Conservation (phyloP, 345 rosid genomes). For the Populus nigra region DNA sequence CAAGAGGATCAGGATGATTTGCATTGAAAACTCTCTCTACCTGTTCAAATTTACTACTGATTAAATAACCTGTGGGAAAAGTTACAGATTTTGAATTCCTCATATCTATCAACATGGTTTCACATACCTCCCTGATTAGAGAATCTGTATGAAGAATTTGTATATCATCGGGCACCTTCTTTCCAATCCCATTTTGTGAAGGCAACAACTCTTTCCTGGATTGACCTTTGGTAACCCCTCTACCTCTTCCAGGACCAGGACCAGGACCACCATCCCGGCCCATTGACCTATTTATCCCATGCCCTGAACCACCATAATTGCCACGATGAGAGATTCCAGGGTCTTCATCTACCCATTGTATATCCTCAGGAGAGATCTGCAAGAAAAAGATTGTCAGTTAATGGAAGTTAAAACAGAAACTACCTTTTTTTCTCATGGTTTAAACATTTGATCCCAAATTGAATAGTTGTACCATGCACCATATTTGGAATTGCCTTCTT, state of each 20-base stretch:
- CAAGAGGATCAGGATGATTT: constrained; percentile 69
- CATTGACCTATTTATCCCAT: constrained; percentile 48
- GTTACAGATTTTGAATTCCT: constrained; percentile 4
- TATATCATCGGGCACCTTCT: constrained; percentile 55
- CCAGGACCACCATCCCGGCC: constrained; percentile 49
- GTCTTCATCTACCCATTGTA: constrained; percentile 70
- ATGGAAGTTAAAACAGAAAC: not conserved
- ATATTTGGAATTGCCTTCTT: not conserved
- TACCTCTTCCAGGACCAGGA: constrained; percentile 55
- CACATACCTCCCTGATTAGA: constrained; percentile 64
- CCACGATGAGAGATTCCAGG: constrained; percentile 55
- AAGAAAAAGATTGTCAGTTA: not conserved
- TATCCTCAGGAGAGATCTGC: constrained; percentile 81
- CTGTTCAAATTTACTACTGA: constrained; percentile 30
- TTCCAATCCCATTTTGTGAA: constrained; percentile 73
- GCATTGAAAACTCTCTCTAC: constrained; percentile 75
- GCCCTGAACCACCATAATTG: constrained; percentile 42
- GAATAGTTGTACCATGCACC: not conserved
- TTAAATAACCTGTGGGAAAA: not conserved
- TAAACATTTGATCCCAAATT: not conserved
- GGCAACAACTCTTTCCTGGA: constrained; percentile 67
- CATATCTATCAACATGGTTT: constrained; percentile 15
- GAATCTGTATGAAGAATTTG: constrained; percentile 71
- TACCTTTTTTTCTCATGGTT: not conserved
- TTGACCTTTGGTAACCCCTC: constrained; percentile 48